Evolutionary conservation across 768 basidiomycete genomes (phyloP), one percentile per base, ranked within the genome.

Genomic region (Hydnomerulius pinastri): DNA sequence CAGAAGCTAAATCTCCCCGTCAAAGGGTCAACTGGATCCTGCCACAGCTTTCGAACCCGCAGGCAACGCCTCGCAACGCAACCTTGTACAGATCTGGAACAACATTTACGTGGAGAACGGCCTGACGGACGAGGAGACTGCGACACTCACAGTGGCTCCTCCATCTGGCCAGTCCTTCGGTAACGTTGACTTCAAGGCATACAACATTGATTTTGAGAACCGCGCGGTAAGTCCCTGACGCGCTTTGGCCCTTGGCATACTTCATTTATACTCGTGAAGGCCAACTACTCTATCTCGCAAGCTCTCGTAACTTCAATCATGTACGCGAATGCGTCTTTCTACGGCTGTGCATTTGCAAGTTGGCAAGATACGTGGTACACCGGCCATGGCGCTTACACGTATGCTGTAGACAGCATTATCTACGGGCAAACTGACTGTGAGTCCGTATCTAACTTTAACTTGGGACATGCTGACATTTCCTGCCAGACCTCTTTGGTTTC

Each of bases 131-230:
- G 81, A 81, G 2, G 70, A 78, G 35, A 82, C 83, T 0, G 78
- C 82, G 12, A 80, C 81, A 2, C 67, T 87, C 10, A 73, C 78
- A 21, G 75, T 87, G 28, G 76, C 77, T 2, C 83, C 85, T 9
- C 77, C 15, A 63, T 72, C 1, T 75, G 82, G 53, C 72, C 73
- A 4, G 60, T 70, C 10, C 9, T 82, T 80, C 45, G 85, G 85
- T 0, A 82, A 71, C 51, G 53, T 62, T 20, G 77, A 87, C 56
- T 86, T 86, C 68, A 83, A 71, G 55, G 79, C 76, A 8, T 85
- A 86, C 53, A 86, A 86, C 55, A 79, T 87, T 51, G 77, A 86
- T 60, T 82, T 85, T 49, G 74, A 83, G 47, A 87, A 86, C 54
- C 72, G 78, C 52, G 84, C 83, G n/a, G 84, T 85, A 53, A 49